Evolutionary conservation across 495 filamentous ascomycete genomes (phyloP), one percentile per base, ranked within the genome.

Genomic region (Hyaloscypha variabilis): DNA sequence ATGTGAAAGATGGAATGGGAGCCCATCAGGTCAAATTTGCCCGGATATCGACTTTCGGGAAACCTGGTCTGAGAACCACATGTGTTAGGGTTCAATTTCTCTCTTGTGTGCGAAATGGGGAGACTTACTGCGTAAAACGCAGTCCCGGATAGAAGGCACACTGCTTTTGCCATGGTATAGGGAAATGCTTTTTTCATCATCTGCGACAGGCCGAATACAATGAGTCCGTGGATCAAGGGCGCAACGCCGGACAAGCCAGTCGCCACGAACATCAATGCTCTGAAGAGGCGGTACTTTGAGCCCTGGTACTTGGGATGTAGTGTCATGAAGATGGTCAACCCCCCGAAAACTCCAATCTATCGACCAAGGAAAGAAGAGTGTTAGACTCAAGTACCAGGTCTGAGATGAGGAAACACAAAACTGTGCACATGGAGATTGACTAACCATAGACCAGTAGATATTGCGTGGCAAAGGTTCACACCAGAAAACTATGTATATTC

Each of bases 1-100:
- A 46, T 19, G 19, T 46, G 39, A 19, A 46, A 88, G 52, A 88
- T 83, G 69, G 89, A 87, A 72, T 89, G 87, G 62, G 78, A 81
- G 10, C 87, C 87, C 69, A 79, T 82, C 39, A 88, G 78, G 73
- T 89, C 85, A 69, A 87, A 90, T 29, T 69, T 74, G 21, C 78
- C 79, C 11, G 79, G 79, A 6, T 59, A 71, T 26, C 72, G 59
- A 19, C 60, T 62, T 69, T 82, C 79, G 0, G 79, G 79, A 6
- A 81, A 71, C 28, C 77, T 72, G 6, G 69, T 75, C 76, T 81
- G 46, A 49, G 59, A n/a, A n/a, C n/a, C n/a, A n/a, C n/a, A n/a
- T n/a, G n/a, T n/a, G n/a, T n/a, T n/a, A n/a, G n/a, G n/a, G n/a
- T n/a, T n/a, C n/a, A n/a, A n/a, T n/a, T n/a, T n/a, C n/a, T n/a